A percentile compares a stretch with the other conserved stretches of the same genome.
These are phyloP conservation scores for Sordariomycetes sp. DNA, from an alignment of 2,329 filamentous ascomycete genomes.

Conservation along the genomic window DNA sequence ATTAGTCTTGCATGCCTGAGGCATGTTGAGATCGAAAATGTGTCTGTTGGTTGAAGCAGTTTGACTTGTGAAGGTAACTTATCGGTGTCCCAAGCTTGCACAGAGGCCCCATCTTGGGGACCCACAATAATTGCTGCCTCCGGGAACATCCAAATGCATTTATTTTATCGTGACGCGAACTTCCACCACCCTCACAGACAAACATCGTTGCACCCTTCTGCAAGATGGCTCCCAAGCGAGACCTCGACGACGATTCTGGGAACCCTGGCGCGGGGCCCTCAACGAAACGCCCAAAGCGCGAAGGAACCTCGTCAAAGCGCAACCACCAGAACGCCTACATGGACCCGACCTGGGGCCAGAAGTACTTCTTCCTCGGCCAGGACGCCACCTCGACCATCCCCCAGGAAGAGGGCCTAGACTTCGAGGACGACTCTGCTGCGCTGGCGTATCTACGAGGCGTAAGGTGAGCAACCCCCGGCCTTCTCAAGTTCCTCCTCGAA, in stretches of 20 bases:
- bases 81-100: no score
- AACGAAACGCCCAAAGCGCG: slow-evolving; percentile 13
- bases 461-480: slow-evolving; percentile 18
- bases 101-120: no score
- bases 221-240: not conserved
- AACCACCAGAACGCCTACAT: slow-evolving; percentile 34
- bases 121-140: no score
- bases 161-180: no score
- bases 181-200: no score
- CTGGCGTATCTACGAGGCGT: slow-evolving; percentile 66
- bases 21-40: no score
- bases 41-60: no score
- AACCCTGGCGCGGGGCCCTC: not conserved
- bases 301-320: slow-evolving; percentile 16
- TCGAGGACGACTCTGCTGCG: slow-evolving; percentile 57
- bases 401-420: slow-evolving; percentile 49
- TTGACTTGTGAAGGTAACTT: no score
- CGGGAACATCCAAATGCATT: no score
- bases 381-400: slow-evolving; percentile 34
- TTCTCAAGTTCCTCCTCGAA: not conserved
- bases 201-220: no score
- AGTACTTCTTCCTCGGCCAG: slow-evolving; percentile 58
- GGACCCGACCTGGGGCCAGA: slow-evolving; percentile 60
- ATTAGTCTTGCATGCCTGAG: no score
- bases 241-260: not conserved